phyloP scores from a whole-genome alignment of 306 rosid genomes.

The Astragalus glycyphyllos region DNA sequence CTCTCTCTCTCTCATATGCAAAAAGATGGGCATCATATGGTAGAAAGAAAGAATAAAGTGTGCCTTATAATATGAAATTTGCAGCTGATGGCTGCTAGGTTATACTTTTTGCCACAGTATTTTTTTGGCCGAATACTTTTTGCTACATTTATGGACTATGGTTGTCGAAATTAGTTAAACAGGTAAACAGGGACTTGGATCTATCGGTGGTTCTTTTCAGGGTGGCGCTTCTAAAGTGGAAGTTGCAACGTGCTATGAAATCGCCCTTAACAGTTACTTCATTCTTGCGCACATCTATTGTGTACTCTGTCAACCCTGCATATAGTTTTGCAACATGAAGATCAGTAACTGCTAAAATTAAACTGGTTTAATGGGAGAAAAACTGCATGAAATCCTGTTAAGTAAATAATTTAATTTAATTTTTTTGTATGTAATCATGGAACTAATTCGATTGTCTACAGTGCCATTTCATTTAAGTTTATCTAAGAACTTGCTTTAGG shows the following conservation, averaged over 20 bases:
- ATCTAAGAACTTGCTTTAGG: too few species aligned
- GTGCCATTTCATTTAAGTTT: too few species aligned
- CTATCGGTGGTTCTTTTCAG: constrained; percentile 17
- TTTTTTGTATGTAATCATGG: too few species aligned
- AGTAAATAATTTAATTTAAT: too few species aligned
- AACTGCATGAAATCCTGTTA: neutral
- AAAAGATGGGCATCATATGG: too few species aligned
- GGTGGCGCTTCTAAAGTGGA: constrained; percentile 14
- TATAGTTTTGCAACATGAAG: constrained; percentile 20
- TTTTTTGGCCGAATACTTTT: neutral
- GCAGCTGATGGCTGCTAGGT: neutral
- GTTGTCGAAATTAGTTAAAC: constrained; percentile 33
- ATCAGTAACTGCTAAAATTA: constrained; percentile 6
- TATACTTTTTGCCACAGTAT: constrained; percentile 4
- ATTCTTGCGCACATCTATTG: constrained; percentile 43
- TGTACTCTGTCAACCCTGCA: constrained; percentile 54
- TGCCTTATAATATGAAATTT: neutral
- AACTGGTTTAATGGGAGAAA: neutral
- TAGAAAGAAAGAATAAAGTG: neutral
- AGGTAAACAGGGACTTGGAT: constrained; percentile 20
- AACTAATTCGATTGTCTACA: too few species aligned
- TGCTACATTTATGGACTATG: constrained; percentile 31
- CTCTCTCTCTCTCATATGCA: constrained; percentile 5
- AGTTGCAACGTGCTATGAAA: constrained; percentile 35
- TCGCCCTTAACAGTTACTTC: constrained; percentile 51